Evolutionary conservation across 345 rosid species (phyloP), one percentile per base, ranked within the genome.

Genomic region (Acer campestre): DNA sequence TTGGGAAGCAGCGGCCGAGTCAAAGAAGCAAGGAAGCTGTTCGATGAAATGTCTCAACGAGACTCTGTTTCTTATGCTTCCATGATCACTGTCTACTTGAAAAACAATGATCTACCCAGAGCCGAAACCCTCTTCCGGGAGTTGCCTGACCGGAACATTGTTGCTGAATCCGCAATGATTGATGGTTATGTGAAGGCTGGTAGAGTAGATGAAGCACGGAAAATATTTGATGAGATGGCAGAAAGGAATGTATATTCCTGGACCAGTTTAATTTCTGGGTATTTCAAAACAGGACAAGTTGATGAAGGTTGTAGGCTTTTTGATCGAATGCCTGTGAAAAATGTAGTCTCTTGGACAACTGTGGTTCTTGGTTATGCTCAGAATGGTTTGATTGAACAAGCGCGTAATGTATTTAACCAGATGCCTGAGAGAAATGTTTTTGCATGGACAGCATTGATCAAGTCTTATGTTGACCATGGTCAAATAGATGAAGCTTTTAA

Each of bases 231-330:
- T 20, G 68, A 74, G 55, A 89, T 88, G 90, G 59, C 49, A n/a
- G 81, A 81, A 76, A 82, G 85, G 66, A 81, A 84, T 65, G 91
- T 84, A 11, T 85, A 82, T 59, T 83, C 90, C 7, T 85, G 91
- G 88, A 88, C 88, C 20, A 79, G 75, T 75, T 78, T 88, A 81
- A 80, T 86, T 77, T 88, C 86, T 6, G 91, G 93, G 78, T 88
- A 85, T 71, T 81, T 84, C 44, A 71, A 78, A 81, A 59, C 80
- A 16, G 83, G 90, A 61, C 79, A 81, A 68, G 77, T 84, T 71
- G 82, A 81, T 27, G 81, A 80, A 68, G 91, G 83, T 49, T 79
- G 82, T 38, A 42, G 66, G 38, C 84, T 88, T 49, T 86, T 90
- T 44, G 79, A 82, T 46, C 77, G 61, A 59, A 85, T 88, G 89